phyloP scores from a whole-genome alignment of 164 flowering plant species.

The Houttuynia cordata region DNA sequence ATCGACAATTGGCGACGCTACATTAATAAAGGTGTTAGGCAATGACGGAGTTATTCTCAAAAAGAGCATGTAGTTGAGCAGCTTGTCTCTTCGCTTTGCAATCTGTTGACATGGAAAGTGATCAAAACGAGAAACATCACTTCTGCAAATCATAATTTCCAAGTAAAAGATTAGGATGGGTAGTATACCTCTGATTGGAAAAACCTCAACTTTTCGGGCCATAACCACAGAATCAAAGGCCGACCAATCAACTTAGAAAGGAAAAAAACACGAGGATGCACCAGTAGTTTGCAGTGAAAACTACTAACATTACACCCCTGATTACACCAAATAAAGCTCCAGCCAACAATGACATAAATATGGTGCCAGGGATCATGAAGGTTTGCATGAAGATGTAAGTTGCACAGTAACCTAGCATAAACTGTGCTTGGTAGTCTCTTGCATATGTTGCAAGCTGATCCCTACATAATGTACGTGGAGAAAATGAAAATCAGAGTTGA shows the following conservation, averaged over 20 bases:
- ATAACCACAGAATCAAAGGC: slow-evolving; percentile 79
- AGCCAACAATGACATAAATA: slow-evolving; percentile 94
- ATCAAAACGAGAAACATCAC: background rate
- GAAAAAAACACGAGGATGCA: slow-evolving; percentile 82
- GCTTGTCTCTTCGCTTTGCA: slow-evolving; percentile 65
- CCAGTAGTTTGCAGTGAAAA: slow-evolving; percentile 94
- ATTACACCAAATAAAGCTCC: slow-evolving; percentile 94
- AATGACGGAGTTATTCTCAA: slow-evolving; percentile 79
- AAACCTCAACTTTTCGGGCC: slow-evolving; percentile 86
- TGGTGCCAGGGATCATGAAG: slow-evolving; percentile 98
- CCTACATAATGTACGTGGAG: slow-evolving; percentile 25
- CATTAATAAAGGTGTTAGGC: slow-evolving; percentile 80
- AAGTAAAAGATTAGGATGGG: background rate
- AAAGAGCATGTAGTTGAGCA: slow-evolving; percentile 23
- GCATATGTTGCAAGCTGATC: slow-evolving; percentile 77
- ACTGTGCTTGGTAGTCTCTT: slow-evolving; percentile 51
- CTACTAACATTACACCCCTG: slow-evolving; percentile 71
- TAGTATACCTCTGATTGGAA: slow-evolving; percentile 82
- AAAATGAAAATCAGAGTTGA: background rate
- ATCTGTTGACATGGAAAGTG: slow-evolving; percentile 29
- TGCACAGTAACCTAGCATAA: slow-evolving; percentile 88
- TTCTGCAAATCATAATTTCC: background rate
- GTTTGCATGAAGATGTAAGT: slow-evolving; percentile 98
- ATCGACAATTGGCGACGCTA: slow-evolving; percentile 90
- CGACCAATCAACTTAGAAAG: slow-evolving; percentile 89